Percentiles rank a stretch among this genome's conserved stretches.
Evolutionary conservation across 176 grass and related monocot species (phyloP).

Genomic region (Oryza glaberrima): DNA sequence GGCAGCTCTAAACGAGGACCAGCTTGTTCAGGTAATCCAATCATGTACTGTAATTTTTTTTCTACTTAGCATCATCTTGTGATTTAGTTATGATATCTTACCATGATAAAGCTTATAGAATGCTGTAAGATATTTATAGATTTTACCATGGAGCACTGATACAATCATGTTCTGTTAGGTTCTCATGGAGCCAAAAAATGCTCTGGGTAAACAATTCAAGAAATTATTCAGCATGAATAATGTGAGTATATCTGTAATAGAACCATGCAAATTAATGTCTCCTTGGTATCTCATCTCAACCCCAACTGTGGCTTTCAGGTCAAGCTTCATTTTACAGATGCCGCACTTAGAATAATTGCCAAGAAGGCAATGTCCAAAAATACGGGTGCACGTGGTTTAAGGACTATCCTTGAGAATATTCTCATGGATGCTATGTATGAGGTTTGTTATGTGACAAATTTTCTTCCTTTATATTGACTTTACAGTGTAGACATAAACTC

Average conservation of each 20-base stretch:
- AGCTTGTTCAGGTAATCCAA: constrained; percentile 81
- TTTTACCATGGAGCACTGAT: constrained; percentile 33
- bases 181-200: constrained; percentile 87
- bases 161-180: constrained; percentile 59
- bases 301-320: constrained; percentile 65
- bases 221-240: constrained; percentile 98
- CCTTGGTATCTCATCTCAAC: background rate
- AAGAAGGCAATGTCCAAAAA: constrained; percentile 93
- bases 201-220: constrained; percentile 94
- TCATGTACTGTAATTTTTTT: background rate
- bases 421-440: constrained; percentile 98
- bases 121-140: constrained; percentile 1
- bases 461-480: constrained; percentile 9
- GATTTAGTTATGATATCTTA: constrained; percentile 12
- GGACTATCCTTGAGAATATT: constrained; percentile 97
- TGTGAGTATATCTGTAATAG: constrained; percentile 54
- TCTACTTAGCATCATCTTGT: constrained; percentile 8
- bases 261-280: constrained; percentile 34
- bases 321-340: constrained; percentile 91
- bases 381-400: constrained; percentile 87
- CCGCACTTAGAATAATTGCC: constrained; percentile 82
- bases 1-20: constrained; percentile 78
- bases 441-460: constrained; percentile 48
- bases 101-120: constrained; percentile 3
- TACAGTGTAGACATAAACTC: background rate